These are phyloP conservation scores for Rutstroemia sp. DNA, from an alignment of 2,329 filamentous ascomycete species.

Conservation along the genomic window DNA sequence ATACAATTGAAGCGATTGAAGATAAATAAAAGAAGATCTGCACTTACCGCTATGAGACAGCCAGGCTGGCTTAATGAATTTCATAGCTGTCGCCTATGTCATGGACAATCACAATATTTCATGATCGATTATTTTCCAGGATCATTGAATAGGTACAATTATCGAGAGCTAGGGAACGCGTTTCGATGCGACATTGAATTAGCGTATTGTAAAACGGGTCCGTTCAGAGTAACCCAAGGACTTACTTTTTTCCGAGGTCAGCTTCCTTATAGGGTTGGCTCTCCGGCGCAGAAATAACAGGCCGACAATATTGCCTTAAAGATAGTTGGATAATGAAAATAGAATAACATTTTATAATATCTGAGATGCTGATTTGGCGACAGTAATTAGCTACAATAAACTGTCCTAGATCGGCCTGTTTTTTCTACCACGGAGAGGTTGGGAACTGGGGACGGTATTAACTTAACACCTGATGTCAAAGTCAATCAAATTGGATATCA, in stretches of 20 bases:
- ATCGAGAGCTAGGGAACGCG: conserved; percentile 10
- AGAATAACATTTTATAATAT: too few relatives aligned
- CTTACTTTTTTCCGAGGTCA: not conserved
- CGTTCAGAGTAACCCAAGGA: not conserved
- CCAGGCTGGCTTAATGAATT: conserved; percentile 92
- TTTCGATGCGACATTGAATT: not conserved
- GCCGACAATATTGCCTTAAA: too few relatives aligned
- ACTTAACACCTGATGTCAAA: too few relatives aligned
- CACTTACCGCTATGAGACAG: conserved; percentile 78
- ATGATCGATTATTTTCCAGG: conserved; percentile 19
- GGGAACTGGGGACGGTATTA: too few relatives aligned
- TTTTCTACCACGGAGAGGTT: too few relatives aligned
- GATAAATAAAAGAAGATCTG: not conserved
- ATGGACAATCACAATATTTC: conserved; percentile 17
- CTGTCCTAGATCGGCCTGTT: too few relatives aligned
- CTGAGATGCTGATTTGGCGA: too few relatives aligned
- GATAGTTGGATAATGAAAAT: too few relatives aligned
- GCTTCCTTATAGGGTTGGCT: too few relatives aligned
- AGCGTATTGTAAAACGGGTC: not conserved
- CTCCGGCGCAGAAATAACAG: too few relatives aligned
- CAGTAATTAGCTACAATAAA: too few relatives aligned
- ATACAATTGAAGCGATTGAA: not conserved
- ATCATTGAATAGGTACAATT: conserved; percentile 4
- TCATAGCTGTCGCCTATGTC: conserved; percentile 45
- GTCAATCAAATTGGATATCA: not conserved